Base-by-base conservation (phyloP, 2,329 filamentous ascomycete genomes). In the Fusarium anguioides region DNA sequence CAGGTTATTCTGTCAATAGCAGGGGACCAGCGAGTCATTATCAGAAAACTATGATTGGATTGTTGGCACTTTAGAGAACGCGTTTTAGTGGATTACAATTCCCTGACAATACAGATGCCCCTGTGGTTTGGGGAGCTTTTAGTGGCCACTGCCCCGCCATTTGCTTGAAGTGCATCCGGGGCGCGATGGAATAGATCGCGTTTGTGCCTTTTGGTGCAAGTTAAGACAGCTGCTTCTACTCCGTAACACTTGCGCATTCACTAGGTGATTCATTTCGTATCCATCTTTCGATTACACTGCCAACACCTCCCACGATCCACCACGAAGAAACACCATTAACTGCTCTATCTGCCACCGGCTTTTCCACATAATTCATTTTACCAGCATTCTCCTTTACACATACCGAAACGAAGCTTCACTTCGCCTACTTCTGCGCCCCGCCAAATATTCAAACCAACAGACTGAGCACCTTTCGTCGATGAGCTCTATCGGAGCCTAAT, bases 71-170 rank as follows among this genome's bases (percentile, higher is more conserved):
- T 69, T 62, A 68, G 36, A n/a, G 20, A 37, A 24, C 65, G 65
- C 50, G 60, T 66, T 51, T 42, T 7, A 31, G 21, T 58, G 65
- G 65, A 8, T 11, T 48, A 4, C 6, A 8, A 12, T 23, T 17
- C 53, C 31, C 44, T 20, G 29, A 24, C 24, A 42, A 12, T 24
- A 10, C 14, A 26, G 21, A 18, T 21, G 12, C 44, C 60, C 54
- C 59, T 55, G 64, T 51, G 17, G 15, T 6, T 50, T 51, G 21
- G 39, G 21, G 51, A 40, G 27, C 37, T 54, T 33, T 65, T 29
- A 66, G 53, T 57, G 60, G 51, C 23, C 26, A 37, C 33, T 68
- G 65, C 64, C 65, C 65, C 65, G 42, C 65, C 47, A 50, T 52
- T 41, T 39, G 29, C 50, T 26, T 40, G 24, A 23, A 9, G 24